A percentile compares a stretch with the other conserved stretches of the same genome.
phyloP scores from a whole-genome alignment of 164 flowering plant species.

The Macadamia tetraphylla region DNA sequence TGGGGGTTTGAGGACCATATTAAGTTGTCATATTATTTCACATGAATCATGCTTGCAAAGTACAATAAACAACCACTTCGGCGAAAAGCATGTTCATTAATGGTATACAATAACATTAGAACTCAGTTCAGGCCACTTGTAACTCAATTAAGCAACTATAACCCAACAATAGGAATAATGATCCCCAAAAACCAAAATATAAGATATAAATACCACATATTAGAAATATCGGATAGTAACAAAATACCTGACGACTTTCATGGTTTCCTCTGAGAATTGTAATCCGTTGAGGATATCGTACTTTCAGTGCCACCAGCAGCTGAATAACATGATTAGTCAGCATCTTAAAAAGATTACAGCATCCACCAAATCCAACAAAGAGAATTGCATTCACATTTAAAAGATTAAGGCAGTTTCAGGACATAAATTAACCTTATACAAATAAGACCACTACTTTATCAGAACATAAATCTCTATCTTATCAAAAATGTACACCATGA shows the following conservation, averaged over 20 bases:
- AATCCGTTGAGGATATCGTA: conserved; percentile 81
- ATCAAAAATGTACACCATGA: too few species aligned
- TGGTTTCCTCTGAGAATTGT: conserved; percentile 96
- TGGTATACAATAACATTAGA: neutral
- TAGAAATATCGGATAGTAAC: neutral
- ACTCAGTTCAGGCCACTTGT: neutral
- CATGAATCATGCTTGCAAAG: neutral
- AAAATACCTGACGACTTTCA: conserved; percentile 92
- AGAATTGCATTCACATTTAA: neutral
- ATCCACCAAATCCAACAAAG: neutral
- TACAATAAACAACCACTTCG: neutral
- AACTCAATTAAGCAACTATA: neutral
- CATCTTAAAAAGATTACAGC: neutral
- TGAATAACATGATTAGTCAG: conserved; percentile 28
- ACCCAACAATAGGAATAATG: too few species aligned
- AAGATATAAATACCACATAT: neutral
- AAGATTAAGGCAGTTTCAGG: too few species aligned
- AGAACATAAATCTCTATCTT: too few species aligned
- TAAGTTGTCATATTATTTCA: too few species aligned
- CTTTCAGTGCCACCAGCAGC: conserved; percentile 89
- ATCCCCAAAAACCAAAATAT: neutral
- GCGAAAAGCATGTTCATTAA: neutral
- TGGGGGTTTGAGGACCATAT: neutral
- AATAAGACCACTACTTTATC: too few species aligned
- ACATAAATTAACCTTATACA: too few species aligned